Evolutionary conservation across 257 asterid species (phyloP), one percentile per base, ranked within the genome.

Genomic region (Solanum chilense): DNA sequence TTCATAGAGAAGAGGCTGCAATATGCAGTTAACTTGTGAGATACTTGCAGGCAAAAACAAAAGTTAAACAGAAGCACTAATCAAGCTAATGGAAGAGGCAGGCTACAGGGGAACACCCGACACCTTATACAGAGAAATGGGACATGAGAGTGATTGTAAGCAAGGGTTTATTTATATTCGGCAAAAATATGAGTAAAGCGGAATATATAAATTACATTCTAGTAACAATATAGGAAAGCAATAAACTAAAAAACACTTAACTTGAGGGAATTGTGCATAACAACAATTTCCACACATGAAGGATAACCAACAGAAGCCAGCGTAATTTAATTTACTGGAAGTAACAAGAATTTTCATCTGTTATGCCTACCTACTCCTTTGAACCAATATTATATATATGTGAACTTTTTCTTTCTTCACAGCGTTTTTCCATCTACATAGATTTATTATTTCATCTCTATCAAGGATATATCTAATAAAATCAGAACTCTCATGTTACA

Each of bases 1-100:
- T 76, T 88, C 95, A 20, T 81, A 82, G 88, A 94, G 84, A 86
- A 95, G 91, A 86, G 85, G 70, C 98, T 95, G 95, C 88, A 84
- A 85, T 80, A 81, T 21, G 60, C 44, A 89, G 91, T 52, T 42
- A 83, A 81, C 85, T 25, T 23, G 71, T 90, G 80, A 92, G 88
- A 85, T 27, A 74, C 49, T 82, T 60, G 68, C 69, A 83, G 75
- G 56, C 49, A 45, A 52, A 78, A 76, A 15, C 9, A 35, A 14
- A 78, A 45, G 42, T 47, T 16, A 78, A 78, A 81, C 68, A 27
- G 69, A 20, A 80, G 85, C 44, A 29, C 12, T 27, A 29, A 47
- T 29, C 45, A 18, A 47, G 29, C 45, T 47, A 81, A 9, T 16
- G 27, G 84, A 47, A 47, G 85, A 49, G 45, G 45, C 44, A 49